Evolutionary conservation across 441 rosid species (phyloP).

Genomic region (Jatropha multifida): DNA sequence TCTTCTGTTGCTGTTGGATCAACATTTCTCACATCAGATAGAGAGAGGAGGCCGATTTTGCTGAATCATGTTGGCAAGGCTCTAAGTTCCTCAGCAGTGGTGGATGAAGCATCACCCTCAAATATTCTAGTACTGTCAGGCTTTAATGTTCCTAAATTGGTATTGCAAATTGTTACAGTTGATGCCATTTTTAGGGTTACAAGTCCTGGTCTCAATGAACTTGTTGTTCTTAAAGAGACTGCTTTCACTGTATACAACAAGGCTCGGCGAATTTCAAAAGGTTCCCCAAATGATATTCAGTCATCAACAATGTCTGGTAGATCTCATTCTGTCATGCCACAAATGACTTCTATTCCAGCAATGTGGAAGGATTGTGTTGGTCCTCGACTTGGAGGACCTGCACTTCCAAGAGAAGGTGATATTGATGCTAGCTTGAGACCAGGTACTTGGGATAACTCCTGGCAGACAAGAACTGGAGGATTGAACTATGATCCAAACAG

Average conservation of each 20-base stretch:
- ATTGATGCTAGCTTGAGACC: constrained; percentile 82
- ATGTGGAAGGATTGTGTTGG: constrained; percentile 94
- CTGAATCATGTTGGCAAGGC: constrained; percentile 88
- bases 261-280: constrained; percentile 88
- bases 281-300: constrained; percentile 61
- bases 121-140: constrained; percentile 88
- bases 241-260: constrained; percentile 98
- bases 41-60: constrained; percentile 66
- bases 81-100: constrained; percentile 79
- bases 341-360: constrained; percentile 65
- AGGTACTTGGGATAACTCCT: constrained; percentile 87
- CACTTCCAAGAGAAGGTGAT: constrained; percentile 90
- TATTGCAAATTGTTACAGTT: constrained; percentile 92
- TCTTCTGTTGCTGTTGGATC: constrained; percentile 95
- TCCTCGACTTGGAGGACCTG: constrained; percentile 79
- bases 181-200: constrained; percentile 96
- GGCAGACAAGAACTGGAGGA: constrained; percentile 88
- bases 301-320: constrained; percentile 64
- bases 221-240: constrained; percentile 85
- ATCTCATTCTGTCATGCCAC: constrained; percentile 65
- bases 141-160: constrained; percentile 82
- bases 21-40: constrained; percentile 57
- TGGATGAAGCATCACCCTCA: constrained; percentile 87
- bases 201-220: constrained; percentile 85
- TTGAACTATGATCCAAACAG: constrained; percentile 77